phyloP scores from a whole-genome alignment of 2,329 filamentous ascomycete genomes.

The Cercospora citrullina region DNA sequence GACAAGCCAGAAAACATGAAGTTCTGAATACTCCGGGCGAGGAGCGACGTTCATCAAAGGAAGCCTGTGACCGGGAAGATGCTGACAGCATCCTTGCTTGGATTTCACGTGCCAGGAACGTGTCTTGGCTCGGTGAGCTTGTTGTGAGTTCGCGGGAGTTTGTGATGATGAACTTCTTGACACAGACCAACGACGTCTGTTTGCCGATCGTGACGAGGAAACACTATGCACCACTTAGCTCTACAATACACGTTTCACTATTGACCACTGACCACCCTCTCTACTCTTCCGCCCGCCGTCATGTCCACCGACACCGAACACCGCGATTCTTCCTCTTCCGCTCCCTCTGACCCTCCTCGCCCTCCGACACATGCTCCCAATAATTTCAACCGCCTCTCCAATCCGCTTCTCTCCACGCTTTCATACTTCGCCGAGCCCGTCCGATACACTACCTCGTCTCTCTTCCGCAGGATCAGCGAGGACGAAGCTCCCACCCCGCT shows the following conservation, averaged over 20 bases:
- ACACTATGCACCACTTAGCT: not conserved
- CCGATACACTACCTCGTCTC: conserved; percentile 49
- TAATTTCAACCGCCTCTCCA: conserved; percentile 7
- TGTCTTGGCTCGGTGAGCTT: conserved; percentile 5
- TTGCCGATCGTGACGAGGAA: conserved; percentile 1
- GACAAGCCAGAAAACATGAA: not conserved
- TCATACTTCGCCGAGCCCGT: conserved; percentile 54
- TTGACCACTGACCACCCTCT: not conserved
- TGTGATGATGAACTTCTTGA: not conserved
- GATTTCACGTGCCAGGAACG: conserved; percentile 2
- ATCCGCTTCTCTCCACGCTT: conserved; percentile 33
- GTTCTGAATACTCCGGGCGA: not conserved
- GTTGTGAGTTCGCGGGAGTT: not conserved
- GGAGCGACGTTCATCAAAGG: not conserved
- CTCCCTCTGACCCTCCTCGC: conserved; percentile 8
- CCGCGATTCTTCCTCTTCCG: conserved; percentile 7
- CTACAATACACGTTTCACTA: not conserved
- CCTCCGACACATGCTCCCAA: conserved; percentile 11
- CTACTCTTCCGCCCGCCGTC: not conserved
- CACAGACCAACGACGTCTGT: not conserved
- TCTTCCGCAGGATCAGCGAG: conserved; percentile 50
- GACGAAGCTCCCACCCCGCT: conserved; percentile 45
- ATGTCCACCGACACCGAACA: conserved; percentile 5
- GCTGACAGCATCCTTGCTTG: not conserved
- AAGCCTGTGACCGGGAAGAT: not conserved